Conservation (phyloP, 441 rosid genomes). For the Gossypium aridum region DNA sequence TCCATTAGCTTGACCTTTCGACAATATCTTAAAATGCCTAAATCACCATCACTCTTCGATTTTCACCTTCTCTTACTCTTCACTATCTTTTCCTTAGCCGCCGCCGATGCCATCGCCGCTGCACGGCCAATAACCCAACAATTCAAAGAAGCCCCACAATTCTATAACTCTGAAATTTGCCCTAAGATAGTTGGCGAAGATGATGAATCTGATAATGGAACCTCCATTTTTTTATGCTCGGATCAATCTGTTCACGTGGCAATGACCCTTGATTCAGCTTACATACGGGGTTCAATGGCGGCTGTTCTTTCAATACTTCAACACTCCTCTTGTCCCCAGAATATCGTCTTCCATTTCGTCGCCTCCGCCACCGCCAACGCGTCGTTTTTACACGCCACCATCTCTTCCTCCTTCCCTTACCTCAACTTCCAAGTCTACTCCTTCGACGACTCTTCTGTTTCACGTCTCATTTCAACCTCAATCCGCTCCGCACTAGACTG, state of each 20-base stretch:
- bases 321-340: conserved; percentile 86
- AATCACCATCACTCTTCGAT: conserved; percentile 12
- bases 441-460: conserved; percentile 56
- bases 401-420: conserved; percentile 71
- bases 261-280: conserved; percentile 74
- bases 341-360: conserved; percentile 75
- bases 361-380: conserved; percentile 60
- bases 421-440: conserved; percentile 53
- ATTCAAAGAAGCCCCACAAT: conserved; percentile 61
- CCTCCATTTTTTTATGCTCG: conserved; percentile 37
- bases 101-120: conserved; percentile 18
- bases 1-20: not conserved
- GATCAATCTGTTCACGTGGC: conserved; percentile 71
- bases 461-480: conserved; percentile 76
- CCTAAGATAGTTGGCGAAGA: conserved; percentile 11
- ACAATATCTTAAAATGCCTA: conserved; percentile 20
- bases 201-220: conserved; percentile 14
- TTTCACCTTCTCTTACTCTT: conserved; percentile 14
- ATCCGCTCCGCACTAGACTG: conserved; percentile 87
- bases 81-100: not conserved
- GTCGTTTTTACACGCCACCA: conserved; percentile 41
- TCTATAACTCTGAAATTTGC: not conserved
- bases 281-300: conserved; percentile 90
- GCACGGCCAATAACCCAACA: conserved; percentile 22
- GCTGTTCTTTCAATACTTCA: conserved; percentile 81